Base-by-base conservation (phyloP, 306 rosid species). In the Astragalus membranaceus region DNA sequence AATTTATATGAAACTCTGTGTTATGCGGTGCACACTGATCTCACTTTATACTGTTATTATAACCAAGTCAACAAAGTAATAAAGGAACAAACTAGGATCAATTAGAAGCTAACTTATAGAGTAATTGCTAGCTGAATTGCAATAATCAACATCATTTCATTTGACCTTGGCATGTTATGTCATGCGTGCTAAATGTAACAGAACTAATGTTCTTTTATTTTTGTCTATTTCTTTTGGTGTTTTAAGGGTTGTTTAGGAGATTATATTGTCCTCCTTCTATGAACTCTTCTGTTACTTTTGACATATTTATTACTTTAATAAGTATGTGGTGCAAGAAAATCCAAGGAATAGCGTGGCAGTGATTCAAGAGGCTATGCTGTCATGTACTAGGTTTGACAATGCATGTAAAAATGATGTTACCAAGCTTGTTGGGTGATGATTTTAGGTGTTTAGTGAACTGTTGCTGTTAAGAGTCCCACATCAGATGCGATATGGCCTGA, bases 51-150 rank as follows among this genome's bases (percentile, higher is more conserved):
- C 43, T 64, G 17, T 44, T 42, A 75, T 17, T 46, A 66, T 14
- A 11, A 46, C 14, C 67, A 54, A 73, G 43, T 66, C 17, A 33
- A 55, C 51, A 56, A 57, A 56, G 51, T 46, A 75, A 75, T 33
- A 8, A 17, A 13, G 35, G 60, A n/a, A 60, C 17, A 64, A 29
- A 16, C 29, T 8, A 33, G 47, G 50, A 56, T 57, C 67, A 70
- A 63, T 33, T 35, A 57, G 58, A 10, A 59, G 32, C 32, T 59
- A 59, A 59, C 48, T 59, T 59, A 59, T 7, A 59, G 20, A 6
- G 29, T 59, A 59, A 36, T 59, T 59, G 48, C 14, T 36, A 35
- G 47, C 26, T 5, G 36, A 59, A 10, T 15, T 36, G 30, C 32
- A 15, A 8, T 37, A 37, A 60, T 60, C 29, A 36, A 60, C 48